These are phyloP conservation scores for Tilletiopsis washingtonensis DNA, from an alignment of 1,284 basidiomycete genomes.

Conservation along the genomic window DNA sequence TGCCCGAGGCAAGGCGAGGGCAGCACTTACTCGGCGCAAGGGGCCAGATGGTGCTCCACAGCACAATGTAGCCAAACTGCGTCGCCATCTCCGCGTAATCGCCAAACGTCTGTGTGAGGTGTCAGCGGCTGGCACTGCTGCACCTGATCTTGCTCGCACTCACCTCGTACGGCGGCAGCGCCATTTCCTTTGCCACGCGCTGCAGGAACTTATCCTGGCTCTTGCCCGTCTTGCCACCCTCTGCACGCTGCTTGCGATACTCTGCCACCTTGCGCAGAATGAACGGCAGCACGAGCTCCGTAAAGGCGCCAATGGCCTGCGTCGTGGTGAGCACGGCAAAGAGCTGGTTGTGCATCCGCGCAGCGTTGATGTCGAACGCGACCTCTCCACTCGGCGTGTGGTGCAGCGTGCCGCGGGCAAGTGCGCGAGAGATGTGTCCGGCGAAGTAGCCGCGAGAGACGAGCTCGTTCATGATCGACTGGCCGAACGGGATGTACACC, in stretches of 20 bases:
- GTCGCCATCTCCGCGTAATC: constrained; percentile 96
- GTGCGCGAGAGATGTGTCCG: constrained; percentile 21
- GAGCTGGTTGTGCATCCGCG: constrained; percentile 76
- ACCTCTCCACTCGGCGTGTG: constrained; percentile 17
- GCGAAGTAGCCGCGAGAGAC: constrained; percentile 36
- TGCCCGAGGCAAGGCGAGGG: too few relatives aligned
- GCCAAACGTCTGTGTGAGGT: constrained; percentile 47
- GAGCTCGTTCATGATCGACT: constrained; percentile 30
- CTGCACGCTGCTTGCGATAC: constrained; percentile 9
- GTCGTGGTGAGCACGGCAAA: constrained; percentile 91
- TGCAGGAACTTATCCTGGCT: constrained; percentile 65
- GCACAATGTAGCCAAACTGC: constrained; percentile 54
- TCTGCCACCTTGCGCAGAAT: constrained; percentile 54
- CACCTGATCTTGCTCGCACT: too few relatives aligned
- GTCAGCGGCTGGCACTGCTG: too few relatives aligned
- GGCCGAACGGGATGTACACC: constrained; percentile 47
- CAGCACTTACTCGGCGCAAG: constrained; percentile 66
- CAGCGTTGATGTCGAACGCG: constrained; percentile 51
- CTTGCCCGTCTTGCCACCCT: constrained; percentile 3
- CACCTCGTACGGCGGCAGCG: constrained; percentile 68
- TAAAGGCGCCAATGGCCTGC: constrained; percentile 72
- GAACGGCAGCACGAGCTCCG: constrained; percentile 77
- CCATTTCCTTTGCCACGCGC: constrained; percentile 66
- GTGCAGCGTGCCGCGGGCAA: constrained; percentile 22
- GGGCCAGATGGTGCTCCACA: constrained; percentile 76